Evolutionary conservation across 1,284 basidiomycete genomes (phyloP), one percentile per base, ranked within the genome.

Genomic region (Leccinum huronense): DNA sequence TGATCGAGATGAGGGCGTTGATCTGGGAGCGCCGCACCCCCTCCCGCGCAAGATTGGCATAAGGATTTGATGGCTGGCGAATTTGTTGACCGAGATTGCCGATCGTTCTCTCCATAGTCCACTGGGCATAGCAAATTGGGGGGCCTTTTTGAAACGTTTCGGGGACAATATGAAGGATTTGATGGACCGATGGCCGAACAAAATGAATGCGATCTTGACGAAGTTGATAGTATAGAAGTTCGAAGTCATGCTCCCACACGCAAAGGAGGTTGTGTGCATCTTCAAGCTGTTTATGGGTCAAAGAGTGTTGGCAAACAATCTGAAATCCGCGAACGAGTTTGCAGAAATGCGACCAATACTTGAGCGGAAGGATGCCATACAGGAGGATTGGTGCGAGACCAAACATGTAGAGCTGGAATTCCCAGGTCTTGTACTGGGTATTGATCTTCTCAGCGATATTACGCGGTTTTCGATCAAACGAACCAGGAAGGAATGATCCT

Each of bases 391-490:
- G 13, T 0, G 62, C 60, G 23, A 11, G 2, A 58, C 5, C 1
- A 31, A 19, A 2, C 64, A 67, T 0, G 6, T 40, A 14, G 57
- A 59, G 0, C 63, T 62, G 63, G 11, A 53, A 58, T 6, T 67
- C 59, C 66, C 66, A 68, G 0, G 63, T 67, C 13, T 68, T 65
- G 31, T 67, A 61, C 1, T 60, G 51, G 0, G n/a, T 62, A 30
- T 67, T 67, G 2, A 67, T 55, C 3, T 67, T 65, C 2, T 64
- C 42, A 0, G 58, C 8, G 0, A 67, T 65, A 13, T 67, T 67
- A 0, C 13, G 6, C 0, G 60, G 60, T 13, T 62, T 65, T 0
- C 3, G 0, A 5, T 60, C 34, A 10, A 16, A 67, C 0, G 48
- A 67, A 0, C 61, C 61, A n/a, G 56, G 61, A 0, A 62, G 27